phyloP scores from a whole-genome alignment of 2,329 filamentous ascomycete species.

The Pseudomassariella vexata region DNA sequence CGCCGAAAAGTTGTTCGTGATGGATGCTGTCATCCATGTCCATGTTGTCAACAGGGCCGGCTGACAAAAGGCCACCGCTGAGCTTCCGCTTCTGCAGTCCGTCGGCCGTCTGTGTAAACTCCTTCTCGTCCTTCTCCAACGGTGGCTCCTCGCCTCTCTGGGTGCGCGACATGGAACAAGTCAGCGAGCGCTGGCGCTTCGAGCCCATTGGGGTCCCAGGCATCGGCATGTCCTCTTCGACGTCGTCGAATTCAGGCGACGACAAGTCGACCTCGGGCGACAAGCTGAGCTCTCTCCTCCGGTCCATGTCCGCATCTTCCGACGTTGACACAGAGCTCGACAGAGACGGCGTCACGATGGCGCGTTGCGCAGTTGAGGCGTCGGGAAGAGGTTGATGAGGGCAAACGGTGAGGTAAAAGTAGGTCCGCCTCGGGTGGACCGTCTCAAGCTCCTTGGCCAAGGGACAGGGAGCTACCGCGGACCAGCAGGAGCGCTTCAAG shows the following conservation, averaged over 20 bases:
- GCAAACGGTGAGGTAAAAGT: constrained; percentile 91
- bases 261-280: constrained; percentile 93
- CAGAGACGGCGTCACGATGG: constrained; percentile 77
- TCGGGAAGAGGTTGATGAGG: constrained; percentile 77
- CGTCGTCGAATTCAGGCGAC: constrained; percentile 76
- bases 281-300: constrained; percentile 68
- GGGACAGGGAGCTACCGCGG: constrained; percentile 72
- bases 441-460: constrained; percentile 89
- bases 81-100: constrained; percentile 67
- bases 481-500: constrained; percentile 81
- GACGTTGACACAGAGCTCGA: constrained; percentile 64
- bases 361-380: constrained; percentile 41
- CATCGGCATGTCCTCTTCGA: constrained; percentile 52
- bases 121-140: constrained; percentile 88
- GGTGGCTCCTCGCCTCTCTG: constrained; percentile 78
- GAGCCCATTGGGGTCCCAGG: constrained; percentile 56
- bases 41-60: constrained; percentile 27
- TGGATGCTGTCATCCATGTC: constrained; percentile 36
- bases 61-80: constrained; percentile 35
- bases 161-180: constrained; percentile 47
- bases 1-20: constrained; percentile 50
- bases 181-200: constrained; percentile 25
- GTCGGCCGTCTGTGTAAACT: constrained; percentile 93
- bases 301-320: constrained; percentile 66
- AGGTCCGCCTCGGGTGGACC: constrained; percentile 88